Evolutionary conservation across 208 protist species (phyloP), one percentile per base, ranked within the genome.

Genomic region (Leishmania mexicana): DNA sequence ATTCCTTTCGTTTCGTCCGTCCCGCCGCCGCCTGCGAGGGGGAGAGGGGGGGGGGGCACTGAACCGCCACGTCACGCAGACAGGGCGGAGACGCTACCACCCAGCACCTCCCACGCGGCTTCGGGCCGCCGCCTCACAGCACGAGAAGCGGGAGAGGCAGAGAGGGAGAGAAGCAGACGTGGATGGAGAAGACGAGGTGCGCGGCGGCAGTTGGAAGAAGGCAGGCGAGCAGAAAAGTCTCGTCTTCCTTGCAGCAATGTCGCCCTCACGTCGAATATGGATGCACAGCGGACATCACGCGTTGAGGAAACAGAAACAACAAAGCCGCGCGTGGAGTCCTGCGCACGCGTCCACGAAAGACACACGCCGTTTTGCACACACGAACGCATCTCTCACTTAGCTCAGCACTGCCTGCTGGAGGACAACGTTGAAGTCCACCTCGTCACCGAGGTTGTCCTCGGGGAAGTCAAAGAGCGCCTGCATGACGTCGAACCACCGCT

Each of bases 381-480:
- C 19, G 24, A 31, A 0, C 13, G 13, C 28, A 2, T 15, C 10
- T 21, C 28, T 31, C 68, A 0, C 15, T 62, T 62, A 79, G 47
- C 67, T 71, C 58, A 76, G 74, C 51, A 94, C 83, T 5, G 87
- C 90, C 47, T 94, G 81, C 54, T 86, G 70, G 47, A 93, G 49
- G 3, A 94, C 83, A 24, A 93, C 72, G 78, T n/a, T 62, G 35
- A 83, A 77, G 75, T 87, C 70, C 38, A 89, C 35, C 54, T 83
- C 81, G 7, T 83, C 74, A 17, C 76, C 85, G 0, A 89, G 77
- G 71, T 94, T 95, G 47, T 93, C 92, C 49, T 88, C 83, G 13
- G 90, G 90, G 72, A 90, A 95, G 78, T 94, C 89, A 76, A 96
- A 96, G 42, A 94, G 85, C n/a, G 53, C 67, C 81, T 93, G 89